These are phyloP conservation scores for Tranzscheliella williamsii DNA, from an alignment of 1,284 basidiomycete genomes.

Conservation along the genomic window DNA sequence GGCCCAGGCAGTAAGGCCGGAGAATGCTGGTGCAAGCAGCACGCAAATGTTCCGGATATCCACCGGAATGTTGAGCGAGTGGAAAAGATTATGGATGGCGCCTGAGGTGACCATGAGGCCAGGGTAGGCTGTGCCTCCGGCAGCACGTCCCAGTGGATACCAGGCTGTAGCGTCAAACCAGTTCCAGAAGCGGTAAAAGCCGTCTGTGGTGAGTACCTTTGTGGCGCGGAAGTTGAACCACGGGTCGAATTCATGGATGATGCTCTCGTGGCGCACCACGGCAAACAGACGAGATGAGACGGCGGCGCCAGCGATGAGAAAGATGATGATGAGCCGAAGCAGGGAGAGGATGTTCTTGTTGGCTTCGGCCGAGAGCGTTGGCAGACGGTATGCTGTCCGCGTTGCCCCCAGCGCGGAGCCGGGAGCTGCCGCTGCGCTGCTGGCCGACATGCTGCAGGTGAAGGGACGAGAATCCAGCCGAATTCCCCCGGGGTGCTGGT, in stretches of 20 bases:
- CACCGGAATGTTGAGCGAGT: constrained; percentile 86
- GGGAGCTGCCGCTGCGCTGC: not conserved
- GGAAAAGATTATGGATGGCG: constrained; percentile 89
- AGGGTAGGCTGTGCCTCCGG: constrained; percentile 97
- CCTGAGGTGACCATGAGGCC: constrained; percentile 95
- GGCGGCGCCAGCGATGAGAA: constrained; percentile 69
- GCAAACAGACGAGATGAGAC: constrained; percentile 95
- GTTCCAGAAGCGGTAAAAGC: constrained; percentile 67
- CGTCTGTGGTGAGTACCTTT: constrained; percentile 82
- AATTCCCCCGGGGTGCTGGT: no score
- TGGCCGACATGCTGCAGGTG: no score
- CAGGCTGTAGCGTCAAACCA: constrained; percentile 98
- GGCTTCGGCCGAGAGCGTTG: constrained; percentile 33
- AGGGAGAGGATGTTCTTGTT: constrained; percentile 51
- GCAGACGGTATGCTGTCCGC: constrained; percentile 32
- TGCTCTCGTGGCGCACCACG: constrained; percentile 96
- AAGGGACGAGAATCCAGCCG: no score
- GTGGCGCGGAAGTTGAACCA: constrained; percentile 68
- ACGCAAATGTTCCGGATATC: constrained; percentile 98
- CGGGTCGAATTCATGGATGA: constrained; percentile 96
- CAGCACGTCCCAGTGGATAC: constrained; percentile 97
- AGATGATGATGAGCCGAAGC: constrained; percentile 56
- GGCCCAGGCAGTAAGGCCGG: constrained; percentile 94
- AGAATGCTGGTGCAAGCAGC: constrained; percentile 92
- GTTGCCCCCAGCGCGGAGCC: not conserved